Evolutionary conservation across 768 basidiomycete genomes (phyloP), one percentile per base, ranked within the genome.

Genomic region (Kockovaella imperatae): DNA sequence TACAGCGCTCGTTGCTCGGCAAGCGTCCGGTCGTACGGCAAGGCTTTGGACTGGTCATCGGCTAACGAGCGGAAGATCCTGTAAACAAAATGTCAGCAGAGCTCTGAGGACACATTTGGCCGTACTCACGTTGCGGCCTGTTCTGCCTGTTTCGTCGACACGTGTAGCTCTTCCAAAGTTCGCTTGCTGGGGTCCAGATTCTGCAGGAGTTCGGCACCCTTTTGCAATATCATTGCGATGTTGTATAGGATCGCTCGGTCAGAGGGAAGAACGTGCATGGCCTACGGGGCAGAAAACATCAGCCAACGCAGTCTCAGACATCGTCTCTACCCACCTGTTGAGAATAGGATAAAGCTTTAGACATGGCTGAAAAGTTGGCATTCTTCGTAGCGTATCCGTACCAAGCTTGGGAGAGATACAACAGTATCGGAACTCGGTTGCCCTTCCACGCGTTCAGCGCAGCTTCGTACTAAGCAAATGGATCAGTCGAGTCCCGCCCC

Each of bases 201-300:
- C 56, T 89, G 83, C 21, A 97, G 73, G 73, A 96, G 77, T 69
- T 96, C 93, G 0, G 88, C 86, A 0, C 86, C 83, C 71, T 96
- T 96, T 68, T 99, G 95, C 70, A 91, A 83, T 28, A 97, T 89
- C 85, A 99, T 91, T 46, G 93, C 91, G 60, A 96, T 87, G 70
- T 99, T 97, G 73, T 91, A 97, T 35, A 88, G 52, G 42, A 84
- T 81, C 3, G 88, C 86, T 65, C 91, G 90, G 74, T 99, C 95
- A 47, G 76, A 78, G 0, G 90, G 89, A 56, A 84, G 82, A 5
- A 89, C 72, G 54, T 87, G 83, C 14, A 85, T 75, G 1, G 91
- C 90, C 91, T 96, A n/a, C n/a, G n/a, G n/a, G n/a, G n/a, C n/a
- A n/a, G 54, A 15, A 4, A 4, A 36, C 23, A 23, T 48, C 20